Evolutionary conservation across 139 green algal genomes (phyloP).

Genomic region (Astrephomene gubernaculifera): DNA sequence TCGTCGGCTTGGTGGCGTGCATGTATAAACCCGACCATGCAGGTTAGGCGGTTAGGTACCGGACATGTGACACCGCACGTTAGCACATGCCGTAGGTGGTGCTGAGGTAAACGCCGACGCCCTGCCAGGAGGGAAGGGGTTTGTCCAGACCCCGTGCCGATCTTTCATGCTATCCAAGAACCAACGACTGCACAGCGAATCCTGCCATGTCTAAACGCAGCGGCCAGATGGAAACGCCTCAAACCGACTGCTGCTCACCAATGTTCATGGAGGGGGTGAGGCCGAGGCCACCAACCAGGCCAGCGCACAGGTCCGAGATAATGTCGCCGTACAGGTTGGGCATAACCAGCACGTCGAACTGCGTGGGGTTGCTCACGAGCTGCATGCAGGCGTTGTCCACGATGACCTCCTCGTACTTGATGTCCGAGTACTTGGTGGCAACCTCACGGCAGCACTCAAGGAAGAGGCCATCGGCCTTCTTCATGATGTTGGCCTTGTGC

Average conservation of each 20-base stretch:
- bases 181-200: no score
- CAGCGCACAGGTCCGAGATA: conserved; percentile 95
- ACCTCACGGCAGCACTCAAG: conserved; percentile 93
- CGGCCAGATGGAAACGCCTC: no score
- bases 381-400: conserved; percentile 99
- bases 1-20: no score
- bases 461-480: conserved; percentile 96
- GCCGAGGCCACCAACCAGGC: conserved; percentile 95
- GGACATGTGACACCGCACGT: no score
- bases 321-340: conserved; percentile 99
- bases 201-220: no score
- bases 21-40: no score
- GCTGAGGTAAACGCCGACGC: no score
- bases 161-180: no score
- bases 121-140: no score
- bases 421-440: conserved; percentile 86
- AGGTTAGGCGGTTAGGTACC: no score
- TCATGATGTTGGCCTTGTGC: conserved; percentile 98
- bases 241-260: conserved; percentile 64
- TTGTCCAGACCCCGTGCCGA: no score
- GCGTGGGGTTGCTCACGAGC: conserved; percentile 76
- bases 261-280: conserved; percentile 93
- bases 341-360: conserved; percentile 98
- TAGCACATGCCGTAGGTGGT: no score
- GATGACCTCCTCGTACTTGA: conserved; percentile 96